These are phyloP conservation scores for Agaricus blazei DNA, from an alignment of 768 basidiomycete genomes.

Conservation along the genomic window DNA sequence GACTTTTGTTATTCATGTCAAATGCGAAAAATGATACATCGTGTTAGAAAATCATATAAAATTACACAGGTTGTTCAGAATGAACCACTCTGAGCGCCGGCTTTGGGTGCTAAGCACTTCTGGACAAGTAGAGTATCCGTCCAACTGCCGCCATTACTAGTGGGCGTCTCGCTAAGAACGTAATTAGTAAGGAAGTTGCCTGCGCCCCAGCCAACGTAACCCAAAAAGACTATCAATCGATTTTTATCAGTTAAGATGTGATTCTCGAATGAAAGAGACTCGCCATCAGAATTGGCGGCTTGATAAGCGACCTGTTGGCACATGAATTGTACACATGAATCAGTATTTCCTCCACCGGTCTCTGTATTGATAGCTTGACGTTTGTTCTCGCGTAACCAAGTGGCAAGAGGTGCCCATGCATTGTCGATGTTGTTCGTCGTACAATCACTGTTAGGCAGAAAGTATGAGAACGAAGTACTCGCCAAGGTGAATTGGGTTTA, in stretches of 20 bases:
- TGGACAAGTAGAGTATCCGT: constrained; percentile 37
- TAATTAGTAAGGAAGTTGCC: constrained; percentile 43
- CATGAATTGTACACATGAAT: constrained; percentile 39
- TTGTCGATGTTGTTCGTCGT: constrained; percentile 48
- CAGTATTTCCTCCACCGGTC: constrained; percentile 52
- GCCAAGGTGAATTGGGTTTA: not conserved
- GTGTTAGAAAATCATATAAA: not conserved
- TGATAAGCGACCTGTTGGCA: constrained; percentile 43
- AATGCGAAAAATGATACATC: not conserved
- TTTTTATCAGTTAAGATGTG: not conserved
- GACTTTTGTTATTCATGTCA: constrained; percentile 19
- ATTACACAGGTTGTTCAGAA: not conserved
- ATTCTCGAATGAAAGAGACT: constrained; percentile 3
- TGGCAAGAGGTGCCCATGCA: constrained; percentile 40
- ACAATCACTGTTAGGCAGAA: constrained; percentile 28
- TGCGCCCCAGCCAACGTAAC: constrained; percentile 56
- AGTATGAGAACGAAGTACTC: not conserved
- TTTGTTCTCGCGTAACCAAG: constrained; percentile 43
- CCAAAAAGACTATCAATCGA: constrained; percentile 35
- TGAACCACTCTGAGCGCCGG: constrained; percentile 21
- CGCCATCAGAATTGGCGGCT: constrained; percentile 44
- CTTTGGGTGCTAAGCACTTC: constrained; percentile 24
- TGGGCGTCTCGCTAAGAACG: constrained; percentile 27
- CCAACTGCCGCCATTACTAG: constrained; percentile 27
- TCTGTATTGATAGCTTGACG: constrained; percentile 57